Base-by-base conservation (phyloP, 2,329 filamentous ascomycete genomes). In the Neoascochyta sp. region DNA sequence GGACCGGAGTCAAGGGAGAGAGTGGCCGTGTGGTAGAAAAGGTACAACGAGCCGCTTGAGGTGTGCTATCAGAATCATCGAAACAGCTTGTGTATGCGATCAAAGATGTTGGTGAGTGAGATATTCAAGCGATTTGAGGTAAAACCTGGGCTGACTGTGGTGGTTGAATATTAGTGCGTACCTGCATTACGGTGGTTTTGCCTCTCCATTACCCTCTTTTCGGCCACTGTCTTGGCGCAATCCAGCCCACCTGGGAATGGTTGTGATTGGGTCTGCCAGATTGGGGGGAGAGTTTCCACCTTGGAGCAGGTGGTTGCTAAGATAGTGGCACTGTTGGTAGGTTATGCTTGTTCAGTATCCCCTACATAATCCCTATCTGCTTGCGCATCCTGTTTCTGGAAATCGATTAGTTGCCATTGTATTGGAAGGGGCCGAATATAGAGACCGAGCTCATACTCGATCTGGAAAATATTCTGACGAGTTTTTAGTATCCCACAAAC, bases 51-150 rank as follows among this genome's bases (percentile, higher is more conserved):
- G 29, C 32, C 36, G 27, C 24, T 26, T 16, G 15, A 27, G 19
- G 7, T 9, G 10, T 25, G 12, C 9, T 32, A 17, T 27, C 14
- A 17, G 16, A 22, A 17, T 17, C 10, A 20, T 29, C 19, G 27
- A 36, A 20, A 18, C 29, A 15, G 27, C 21, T 23, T 21, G 22
- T 30, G 25, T 28, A 24, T 24, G 36, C 17, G 16, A 23, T 39
- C 11, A 15, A 42, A 27, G 19, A 42, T 42, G 39, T 29, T 39
- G 35, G 39, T 39, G 26, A 34, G 39, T 41, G 3, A 16, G n/a
- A n/a, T n/a, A n/a, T n/a, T n/a, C n/a, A n/a, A n/a, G n/a, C n/a
- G n/a, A n/a, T n/a, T n/a, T n/a, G n/a, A n/a, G n/a, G n/a, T n/a
- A n/a, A n/a, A n/a, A n/a, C n/a, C n/a, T n/a, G n/a, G n/a, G n/a